Conservation (phyloP, 768 basidiomycete genomes). For the Boletales sp. region DNA sequence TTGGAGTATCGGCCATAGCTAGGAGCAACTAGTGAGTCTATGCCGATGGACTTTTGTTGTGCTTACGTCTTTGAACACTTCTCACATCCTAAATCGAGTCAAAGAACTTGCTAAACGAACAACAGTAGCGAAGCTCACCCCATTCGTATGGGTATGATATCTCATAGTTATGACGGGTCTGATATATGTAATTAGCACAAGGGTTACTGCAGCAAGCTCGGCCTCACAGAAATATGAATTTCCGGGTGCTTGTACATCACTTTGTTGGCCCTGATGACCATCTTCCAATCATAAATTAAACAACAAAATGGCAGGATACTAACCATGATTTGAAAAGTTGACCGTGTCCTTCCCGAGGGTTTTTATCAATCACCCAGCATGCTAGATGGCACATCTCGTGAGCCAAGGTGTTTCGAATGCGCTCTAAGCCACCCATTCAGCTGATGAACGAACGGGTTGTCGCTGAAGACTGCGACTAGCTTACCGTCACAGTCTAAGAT, state of each 20-base stretch:
- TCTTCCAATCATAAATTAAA: neutral
- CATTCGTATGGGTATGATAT: conserved; percentile 71
- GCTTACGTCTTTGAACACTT: conserved; percentile 61
- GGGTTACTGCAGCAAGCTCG: neutral
- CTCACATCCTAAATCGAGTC: conserved; percentile 48
- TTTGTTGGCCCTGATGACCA: conserved; percentile 49
- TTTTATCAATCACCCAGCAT: conserved; percentile 73
- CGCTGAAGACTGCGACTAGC: conserved; percentile 4
- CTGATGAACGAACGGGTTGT: neutral
- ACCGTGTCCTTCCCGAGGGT: conserved; percentile 72
- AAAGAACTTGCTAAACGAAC: neutral
- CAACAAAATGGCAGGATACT: conserved; percentile 11
- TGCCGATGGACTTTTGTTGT: neutral
- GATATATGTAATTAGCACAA: conserved; percentile 7
- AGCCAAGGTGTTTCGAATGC: conserved; percentile 76
- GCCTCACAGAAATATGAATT: conserved; percentile 64
- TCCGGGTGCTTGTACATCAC: conserved; percentile 69
- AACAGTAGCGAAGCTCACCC: conserved; percentile 42
- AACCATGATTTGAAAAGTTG: conserved; percentile 70
- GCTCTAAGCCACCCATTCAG: conserved; percentile 43
- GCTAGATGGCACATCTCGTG: conserved; percentile 95
- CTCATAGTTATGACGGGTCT: conserved; percentile 75
- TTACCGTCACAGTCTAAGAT: conserved; percentile 74
- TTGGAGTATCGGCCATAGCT: conserved; percentile 77
- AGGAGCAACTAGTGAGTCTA: conserved; percentile 4